These are phyloP conservation scores for Phialophora chinensis DNA, from an alignment of 2,329 filamentous ascomycete species.

Conservation along the genomic window DNA sequence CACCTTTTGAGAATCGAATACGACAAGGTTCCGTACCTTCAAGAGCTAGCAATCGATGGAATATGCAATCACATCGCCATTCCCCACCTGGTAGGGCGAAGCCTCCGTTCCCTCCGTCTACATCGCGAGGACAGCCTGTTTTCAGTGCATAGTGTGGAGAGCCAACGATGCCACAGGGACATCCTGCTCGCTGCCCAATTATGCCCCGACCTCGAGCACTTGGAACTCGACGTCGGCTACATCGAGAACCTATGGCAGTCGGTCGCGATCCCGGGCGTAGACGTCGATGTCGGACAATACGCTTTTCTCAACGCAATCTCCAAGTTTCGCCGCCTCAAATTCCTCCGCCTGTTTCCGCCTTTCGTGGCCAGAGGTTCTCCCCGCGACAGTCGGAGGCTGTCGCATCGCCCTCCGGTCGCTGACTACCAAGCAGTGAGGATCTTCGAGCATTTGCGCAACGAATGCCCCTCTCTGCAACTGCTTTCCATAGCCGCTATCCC, in stretches of 20 bases:
- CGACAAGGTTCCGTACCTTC: constrained; percentile 24
- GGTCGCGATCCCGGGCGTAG: constrained; percentile 38
- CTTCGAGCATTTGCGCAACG: constrained; percentile 35
- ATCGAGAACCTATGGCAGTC: constrained; percentile 39
- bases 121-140: constrained; percentile 26
- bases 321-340: constrained; percentile 35
- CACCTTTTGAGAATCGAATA: constrained; percentile 30
- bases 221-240: constrained; percentile 38
- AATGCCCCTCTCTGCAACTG: constrained; percentile 33
- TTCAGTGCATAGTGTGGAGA: constrained; percentile 28
- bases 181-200: constrained; percentile 29
- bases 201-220: constrained; percentile 34
- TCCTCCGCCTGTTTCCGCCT: constrained; percentile 38
- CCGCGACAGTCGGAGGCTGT: constrained; percentile 7
- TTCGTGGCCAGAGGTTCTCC: constrained; percentile 30
- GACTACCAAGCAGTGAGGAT: constrained; percentile 39
- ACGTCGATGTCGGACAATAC: constrained; percentile 40
- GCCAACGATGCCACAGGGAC: constrained; percentile 32
- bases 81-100: constrained; percentile 24
- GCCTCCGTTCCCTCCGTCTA: constrained; percentile 29
- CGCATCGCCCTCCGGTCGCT: constrained; percentile 26
- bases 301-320: constrained; percentile 35
- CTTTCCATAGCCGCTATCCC: constrained; percentile 34
- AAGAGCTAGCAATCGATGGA: constrained; percentile 37
- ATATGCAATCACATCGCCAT: constrained; percentile 39